Conservation (phyloP, 2,329 filamentous ascomycete genomes). For the Teratosphaeriaceae sp. region DNA sequence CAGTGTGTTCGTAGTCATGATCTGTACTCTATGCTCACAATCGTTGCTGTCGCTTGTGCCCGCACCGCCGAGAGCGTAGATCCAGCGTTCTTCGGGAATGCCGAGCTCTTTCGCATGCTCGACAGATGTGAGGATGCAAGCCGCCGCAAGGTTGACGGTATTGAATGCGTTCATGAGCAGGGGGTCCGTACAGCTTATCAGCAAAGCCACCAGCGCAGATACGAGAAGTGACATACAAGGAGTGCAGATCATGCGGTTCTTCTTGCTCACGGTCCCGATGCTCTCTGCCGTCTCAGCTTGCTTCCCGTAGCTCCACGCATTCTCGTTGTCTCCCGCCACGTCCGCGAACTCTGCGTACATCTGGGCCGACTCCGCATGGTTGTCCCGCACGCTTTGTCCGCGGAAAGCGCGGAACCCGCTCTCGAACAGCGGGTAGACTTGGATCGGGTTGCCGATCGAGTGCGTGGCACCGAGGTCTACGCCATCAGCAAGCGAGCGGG, state of each 20-base stretch:
- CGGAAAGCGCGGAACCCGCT: conserved; percentile 54
- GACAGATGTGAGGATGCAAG: conserved; percentile 54
- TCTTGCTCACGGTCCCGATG: conserved; percentile 49
- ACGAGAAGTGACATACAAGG: too few relatives aligned
- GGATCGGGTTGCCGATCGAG: conserved; percentile 56
- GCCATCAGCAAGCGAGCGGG: conserved; percentile 3
- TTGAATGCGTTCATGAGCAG: conserved; percentile 68
- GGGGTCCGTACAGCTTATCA: conserved; percentile 45
- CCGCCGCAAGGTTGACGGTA: conserved; percentile 57
- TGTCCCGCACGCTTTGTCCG: conserved; percentile 48
- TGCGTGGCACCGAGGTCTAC: conserved; percentile 52
- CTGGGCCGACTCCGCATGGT: conserved; percentile 52
- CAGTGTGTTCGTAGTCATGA: background rate
- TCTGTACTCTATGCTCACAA: conserved; percentile 37
- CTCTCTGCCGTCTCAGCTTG: conserved; percentile 38
- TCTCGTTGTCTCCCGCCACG: conserved; percentile 47
- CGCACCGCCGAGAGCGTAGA: conserved; percentile 58
- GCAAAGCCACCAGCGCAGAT: too few relatives aligned
- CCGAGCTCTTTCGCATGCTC: conserved; percentile 49
- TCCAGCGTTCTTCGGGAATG: conserved; percentile 51
- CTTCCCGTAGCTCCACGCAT: conserved; percentile 53
- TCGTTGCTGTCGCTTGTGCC: conserved; percentile 52
- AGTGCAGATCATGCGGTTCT: conserved; percentile 61
- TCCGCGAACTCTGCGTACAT: conserved; percentile 57
- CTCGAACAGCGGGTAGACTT: conserved; percentile 62